These are phyloP conservation scores for Sanguinoderma infundibulare DNA, from an alignment of 1,284 basidiomycete species.

Conservation along the genomic window DNA sequence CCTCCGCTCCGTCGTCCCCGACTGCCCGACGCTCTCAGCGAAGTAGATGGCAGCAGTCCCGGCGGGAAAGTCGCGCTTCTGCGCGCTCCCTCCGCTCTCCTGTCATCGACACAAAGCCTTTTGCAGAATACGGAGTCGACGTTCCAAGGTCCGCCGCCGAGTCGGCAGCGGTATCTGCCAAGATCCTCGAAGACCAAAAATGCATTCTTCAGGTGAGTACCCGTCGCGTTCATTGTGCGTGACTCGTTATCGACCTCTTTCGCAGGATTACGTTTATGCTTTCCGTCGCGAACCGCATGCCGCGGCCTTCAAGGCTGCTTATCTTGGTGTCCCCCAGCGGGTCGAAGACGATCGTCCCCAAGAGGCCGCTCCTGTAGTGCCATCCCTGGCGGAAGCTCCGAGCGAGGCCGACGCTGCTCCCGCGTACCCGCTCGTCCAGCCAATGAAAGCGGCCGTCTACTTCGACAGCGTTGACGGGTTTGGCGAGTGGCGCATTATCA, in stretches of 20 bases:
- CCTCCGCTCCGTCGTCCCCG: background rate
- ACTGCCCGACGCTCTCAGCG: constrained; percentile 2
- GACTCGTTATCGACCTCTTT: background rate
- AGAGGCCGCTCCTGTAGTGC: background rate
- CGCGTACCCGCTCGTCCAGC: constrained; percentile 15
- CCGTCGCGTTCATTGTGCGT: background rate
- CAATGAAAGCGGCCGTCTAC: constrained; percentile 51
- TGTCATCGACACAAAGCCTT: constrained; percentile 30
- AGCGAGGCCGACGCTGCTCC: background rate
- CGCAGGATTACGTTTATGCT: background rate
- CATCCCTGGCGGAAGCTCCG: background rate
- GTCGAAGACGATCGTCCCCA: background rate
- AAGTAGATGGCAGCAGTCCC: background rate
- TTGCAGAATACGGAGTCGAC: constrained; percentile 30
- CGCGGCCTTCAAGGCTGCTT: background rate
- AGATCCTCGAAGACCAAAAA: constrained; percentile 26
- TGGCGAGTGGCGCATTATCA: constrained; percentile 56
- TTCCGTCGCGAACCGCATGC: background rate
- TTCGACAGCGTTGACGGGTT: constrained; percentile 54
- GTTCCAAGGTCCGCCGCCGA: constrained; percentile 22
- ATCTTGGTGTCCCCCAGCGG: background rate
- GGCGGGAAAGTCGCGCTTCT: constrained; percentile 2
- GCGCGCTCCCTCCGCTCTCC: constrained; percentile 8
- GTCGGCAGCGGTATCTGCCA: constrained; percentile 24
- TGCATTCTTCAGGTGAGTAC: background rate